Conservation (phyloP, 345 rosid species). For the Cardiospermum halicacabum region DNA sequence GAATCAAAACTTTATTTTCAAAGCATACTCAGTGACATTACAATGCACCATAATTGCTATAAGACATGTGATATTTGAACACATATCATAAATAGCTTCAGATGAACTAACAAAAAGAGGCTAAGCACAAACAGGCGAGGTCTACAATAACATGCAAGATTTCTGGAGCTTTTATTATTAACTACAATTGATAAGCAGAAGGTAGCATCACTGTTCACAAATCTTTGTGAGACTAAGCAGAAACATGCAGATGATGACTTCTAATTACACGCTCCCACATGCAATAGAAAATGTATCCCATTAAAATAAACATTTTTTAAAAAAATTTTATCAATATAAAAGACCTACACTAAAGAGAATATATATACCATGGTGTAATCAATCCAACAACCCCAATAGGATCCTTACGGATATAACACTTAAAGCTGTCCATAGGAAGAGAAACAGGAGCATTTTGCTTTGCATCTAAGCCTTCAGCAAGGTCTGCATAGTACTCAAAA, state of each 20-base stretch:
- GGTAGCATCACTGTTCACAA: background rate
- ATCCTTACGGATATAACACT: constrained; percentile 71
- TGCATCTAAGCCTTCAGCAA: constrained; percentile 92
- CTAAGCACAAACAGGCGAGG: background rate
- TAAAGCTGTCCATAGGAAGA: constrained; percentile 79
- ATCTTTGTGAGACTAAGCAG: background rate
- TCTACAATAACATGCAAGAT: background rate
- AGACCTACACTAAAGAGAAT: background rate
- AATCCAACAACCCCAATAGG: constrained; percentile 94
- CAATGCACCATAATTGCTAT: background rate
- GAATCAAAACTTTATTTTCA: background rate
- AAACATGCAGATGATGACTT: background rate
- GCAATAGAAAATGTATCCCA: too few species aligned
- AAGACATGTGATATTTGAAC: background rate
- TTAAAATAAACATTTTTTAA: too few species aligned
- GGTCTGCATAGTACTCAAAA: constrained; percentile 91
- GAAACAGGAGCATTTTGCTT: constrained; percentile 83
- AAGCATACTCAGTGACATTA: background rate
- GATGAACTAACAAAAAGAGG: background rate
- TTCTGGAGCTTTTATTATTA: background rate
- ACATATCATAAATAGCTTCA: background rate
- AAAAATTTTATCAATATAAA: too few species aligned
- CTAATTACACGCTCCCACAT: background rate
- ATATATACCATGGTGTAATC: constrained; percentile 93
- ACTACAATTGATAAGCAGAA: background rate